Evolutionary conservation across 1,139 yeast genomes (phyloP), one percentile per base, ranked within the genome.

Genomic region (Suhomyces bolitotheri): DNA sequence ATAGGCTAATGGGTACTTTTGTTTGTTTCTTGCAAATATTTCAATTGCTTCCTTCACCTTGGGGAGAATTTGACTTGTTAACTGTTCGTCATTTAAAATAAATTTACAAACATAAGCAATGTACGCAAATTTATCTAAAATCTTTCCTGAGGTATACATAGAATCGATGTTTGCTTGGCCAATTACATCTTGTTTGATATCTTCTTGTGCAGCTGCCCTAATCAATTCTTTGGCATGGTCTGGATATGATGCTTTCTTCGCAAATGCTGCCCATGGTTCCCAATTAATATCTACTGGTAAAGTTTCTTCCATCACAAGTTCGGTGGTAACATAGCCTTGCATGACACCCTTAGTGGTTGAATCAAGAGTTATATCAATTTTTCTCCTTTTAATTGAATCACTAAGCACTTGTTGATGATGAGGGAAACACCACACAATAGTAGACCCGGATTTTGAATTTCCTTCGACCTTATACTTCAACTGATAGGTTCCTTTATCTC

Each of bases 101-200:
- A 66, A 78, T 30, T 79, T 77, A 23, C 78, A 71, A 14, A 78
- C 82, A 47, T 79, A 82, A 7, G 83, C 67, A 34, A 84, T 68
- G 66, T 80, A 80, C 0, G 92, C 90, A 57, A 80, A 85, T 52
- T 83, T 84, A 38, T 85, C 89, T 37, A 84, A 60, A 15, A 78
- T 70, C 52, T 84, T 84, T 17, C 95, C 95, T 2, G 88, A 71
- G 9, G 82, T 77, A 54, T 84, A 84, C 92, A 83, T 84, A 7
- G 75, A 69, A 41, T 84, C 89, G 15, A 83, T 63, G 48, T 83
- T 72, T 1, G 88, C 78, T 60, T 76, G 78, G 7, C 64, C 71
- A 3, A 65, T 60, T 9, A 82, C 77, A 53, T 83, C 85, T 24
- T 64, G 73, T 15, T 65, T 55, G 6, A 76, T 64, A 40, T 84